Base-by-base conservation (phyloP, 371 early-diverging fungal genomes). In the Mucor indicus region DNA sequence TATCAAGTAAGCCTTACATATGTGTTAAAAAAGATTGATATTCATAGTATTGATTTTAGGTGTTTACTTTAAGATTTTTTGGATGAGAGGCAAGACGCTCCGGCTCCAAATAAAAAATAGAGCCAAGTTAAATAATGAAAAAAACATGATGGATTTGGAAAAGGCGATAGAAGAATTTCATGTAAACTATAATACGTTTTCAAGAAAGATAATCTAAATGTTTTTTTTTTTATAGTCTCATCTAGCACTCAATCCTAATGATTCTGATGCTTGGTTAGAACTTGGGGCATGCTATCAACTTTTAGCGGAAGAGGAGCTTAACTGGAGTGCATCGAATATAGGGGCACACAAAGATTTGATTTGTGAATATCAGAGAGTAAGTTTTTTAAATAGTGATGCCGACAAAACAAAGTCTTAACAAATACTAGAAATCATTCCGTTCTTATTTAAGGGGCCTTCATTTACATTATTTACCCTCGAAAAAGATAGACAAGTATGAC, bases 291-390 rank as follows among this genome's bases (percentile, higher is more conserved):
- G 78, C 29, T 84, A 75, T 49, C 65, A 72, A 43, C 64, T 71
- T 17, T 48, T 83, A 22, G 79, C 85, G 9, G 82, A 86, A 31
- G 88, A 87, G 53, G 77, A 79, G 24, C 49, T 90, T 30, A 69
- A 71, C 7, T 85, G 84, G 75, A 86, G 77, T 53, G 87, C 90
- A 0, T 57, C 60, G 8, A 80, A 85, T 30, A 82, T 90, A 38
- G 55, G 47, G 16, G 61, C 58, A 1, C 74, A 77, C 38, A 70
- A 62, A 21, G 52, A 53, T 3, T 51, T 72, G 9, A 85, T 90
- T 15, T 64, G 72, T 1, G 71, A 69, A 27, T 79, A 76, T 47
- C 90, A 90, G 58, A 72, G 52, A 64, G 81, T 81, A 50, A 60
- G 63, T 13, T 29, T 29, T 6, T 13, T 8, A 32, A 13, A 23